Evolutionary conservation across 192 early-diverging fungal genomes (phyloP).

Genomic region (Paraglomus occultum): DNA sequence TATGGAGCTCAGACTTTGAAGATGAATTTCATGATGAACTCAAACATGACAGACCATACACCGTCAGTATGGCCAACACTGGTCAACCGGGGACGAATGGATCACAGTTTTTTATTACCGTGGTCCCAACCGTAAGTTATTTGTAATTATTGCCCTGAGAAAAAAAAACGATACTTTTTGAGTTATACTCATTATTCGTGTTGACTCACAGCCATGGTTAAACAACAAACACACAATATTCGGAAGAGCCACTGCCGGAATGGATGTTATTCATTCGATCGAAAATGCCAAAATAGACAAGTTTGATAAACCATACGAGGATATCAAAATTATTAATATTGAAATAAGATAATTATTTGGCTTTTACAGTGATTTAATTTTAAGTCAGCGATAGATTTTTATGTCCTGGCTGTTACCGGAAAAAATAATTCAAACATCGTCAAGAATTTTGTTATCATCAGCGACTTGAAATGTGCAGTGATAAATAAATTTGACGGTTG

Average conservation of each 20-base stretch:
- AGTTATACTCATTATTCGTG: constrained; percentile 7
- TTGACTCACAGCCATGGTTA: constrained; percentile 75
- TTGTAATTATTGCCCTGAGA: constrained; percentile 2
- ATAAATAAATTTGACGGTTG: too few relatives aligned
- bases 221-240: constrained; percentile 98
- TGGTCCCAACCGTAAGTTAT: constrained; percentile 73
- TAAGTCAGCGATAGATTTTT: too few relatives aligned
- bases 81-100: constrained; percentile 81
- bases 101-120: constrained; percentile 96
- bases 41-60: constrained; percentile 87
- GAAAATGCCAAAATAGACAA: constrained; percentile 82
- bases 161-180: background rate
- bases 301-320: constrained; percentile 85
- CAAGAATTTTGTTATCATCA: too few relatives aligned
- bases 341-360: constrained; percentile 55
- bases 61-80: constrained; percentile 94
- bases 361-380: too few relatives aligned
- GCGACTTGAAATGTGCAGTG: too few relatives aligned
- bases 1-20: constrained; percentile 92
- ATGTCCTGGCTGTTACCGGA: too few relatives aligned
- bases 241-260: constrained; percentile 84
- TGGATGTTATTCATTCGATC: constrained; percentile 90
- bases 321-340: constrained; percentile 74
- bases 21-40: constrained; percentile 85
- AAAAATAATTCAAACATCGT: too few relatives aligned